Percentiles rank a stretch among this genome's conserved stretches.
Evolutionary conservation across 441 rosid species (phyloP).

Genomic region (Bruguiera hainesii): DNA sequence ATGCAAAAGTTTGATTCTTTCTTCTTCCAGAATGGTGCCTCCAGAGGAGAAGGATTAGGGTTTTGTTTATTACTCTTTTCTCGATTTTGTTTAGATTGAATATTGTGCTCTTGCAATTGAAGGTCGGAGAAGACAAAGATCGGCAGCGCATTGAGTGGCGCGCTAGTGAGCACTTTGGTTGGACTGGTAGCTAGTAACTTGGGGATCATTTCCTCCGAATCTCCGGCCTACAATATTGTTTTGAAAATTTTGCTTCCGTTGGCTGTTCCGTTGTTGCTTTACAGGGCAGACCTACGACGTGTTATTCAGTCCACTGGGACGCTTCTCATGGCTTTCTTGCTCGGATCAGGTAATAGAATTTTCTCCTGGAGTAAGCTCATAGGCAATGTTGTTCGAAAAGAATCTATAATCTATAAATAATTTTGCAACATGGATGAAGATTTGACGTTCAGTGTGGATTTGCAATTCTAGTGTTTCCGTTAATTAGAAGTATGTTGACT

Average conservation of each 20-base stretch:
- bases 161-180: constrained; percentile 66
- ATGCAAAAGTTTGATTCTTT: no score
- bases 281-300: constrained; percentile 75
- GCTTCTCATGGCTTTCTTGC: constrained; percentile 64
- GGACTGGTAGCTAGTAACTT: constrained; percentile 75
- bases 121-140: constrained; percentile 85
- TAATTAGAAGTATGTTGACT: background rate
- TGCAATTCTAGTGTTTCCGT: no score
- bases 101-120: background rate
- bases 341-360: constrained; percentile 55
- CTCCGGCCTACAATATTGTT: constrained; percentile 56
- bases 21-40: no score
- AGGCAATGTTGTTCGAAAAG: background rate
- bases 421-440: no score
- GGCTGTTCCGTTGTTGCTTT: constrained; percentile 68
- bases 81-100: background rate
- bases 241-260: constrained; percentile 64
- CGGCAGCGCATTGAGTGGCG: constrained; percentile 70
- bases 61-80: background rate
- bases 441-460: no score
- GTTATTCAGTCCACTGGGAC: constrained; percentile 63
- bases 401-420: no score
- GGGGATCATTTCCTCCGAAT: constrained; percentile 54
- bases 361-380: background rate
- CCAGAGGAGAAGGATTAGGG: no score